A percentile compares a stretch with the other conserved stretches of the same genome.
Evolutionary conservation across 1,139 yeast genomes (phyloP).

Genomic region (Scheffersomyces insectosa): DNA sequence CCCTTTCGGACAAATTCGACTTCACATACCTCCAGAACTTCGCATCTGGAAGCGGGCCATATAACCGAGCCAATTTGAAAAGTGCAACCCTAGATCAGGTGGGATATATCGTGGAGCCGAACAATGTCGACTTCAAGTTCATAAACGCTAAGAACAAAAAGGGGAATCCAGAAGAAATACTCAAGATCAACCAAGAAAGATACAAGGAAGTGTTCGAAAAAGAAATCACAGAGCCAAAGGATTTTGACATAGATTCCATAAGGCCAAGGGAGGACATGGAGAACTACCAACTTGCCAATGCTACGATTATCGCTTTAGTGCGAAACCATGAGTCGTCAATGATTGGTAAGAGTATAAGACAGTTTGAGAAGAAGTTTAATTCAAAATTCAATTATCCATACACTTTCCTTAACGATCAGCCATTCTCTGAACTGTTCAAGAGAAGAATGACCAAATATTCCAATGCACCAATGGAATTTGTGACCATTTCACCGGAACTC

Average conservation of each 20-base stretch:
- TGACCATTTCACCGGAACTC: constrained; percentile 49
- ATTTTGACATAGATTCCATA: constrained; percentile 34
- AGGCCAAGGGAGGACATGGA: constrained; percentile 32
- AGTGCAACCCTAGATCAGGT: not conserved
- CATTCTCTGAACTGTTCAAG: constrained; percentile 61
- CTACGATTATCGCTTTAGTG: constrained; percentile 72
- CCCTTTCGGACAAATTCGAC: constrained; percentile 13
- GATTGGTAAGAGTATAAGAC: constrained; percentile 52
- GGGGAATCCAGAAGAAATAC: constrained; percentile 30
- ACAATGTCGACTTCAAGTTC: constrained; percentile 38
- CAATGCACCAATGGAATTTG: constrained; percentile 58
- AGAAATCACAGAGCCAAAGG: constrained; percentile 52
- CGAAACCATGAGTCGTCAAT: constrained; percentile 58
- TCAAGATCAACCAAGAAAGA: constrained; percentile 31
- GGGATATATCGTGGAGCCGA: constrained; percentile 14
- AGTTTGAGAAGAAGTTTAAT: constrained; percentile 67
- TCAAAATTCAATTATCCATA: constrained; percentile 73
- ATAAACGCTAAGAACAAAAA: constrained; percentile 28
- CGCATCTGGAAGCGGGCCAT: constrained; percentile 1
- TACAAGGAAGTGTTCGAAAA: constrained; percentile 33
- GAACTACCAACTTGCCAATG: constrained; percentile 56
- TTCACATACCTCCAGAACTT: constrained; percentile 8
- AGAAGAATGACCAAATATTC: constrained; percentile 38
- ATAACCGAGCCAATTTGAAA: not conserved
- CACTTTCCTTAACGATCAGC: constrained; percentile 73